phyloP scores from a whole-genome alignment of 1,139 yeast genomes.

The Zygosaccharomyces sapae region DNA sequence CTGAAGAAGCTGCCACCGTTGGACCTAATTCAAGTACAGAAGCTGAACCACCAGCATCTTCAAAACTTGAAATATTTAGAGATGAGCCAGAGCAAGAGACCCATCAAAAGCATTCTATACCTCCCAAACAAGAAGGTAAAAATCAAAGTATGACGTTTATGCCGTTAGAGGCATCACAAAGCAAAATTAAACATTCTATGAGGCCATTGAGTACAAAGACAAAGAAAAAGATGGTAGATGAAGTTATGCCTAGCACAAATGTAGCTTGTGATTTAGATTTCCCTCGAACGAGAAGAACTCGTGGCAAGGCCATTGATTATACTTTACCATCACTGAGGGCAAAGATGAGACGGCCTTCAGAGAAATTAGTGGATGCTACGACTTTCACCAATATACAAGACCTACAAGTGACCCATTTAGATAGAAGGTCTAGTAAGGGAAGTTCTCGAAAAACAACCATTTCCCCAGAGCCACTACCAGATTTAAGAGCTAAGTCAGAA shows the following conservation, averaged over 20 bases:
- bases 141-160: slow-evolving; percentile 8
- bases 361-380: slow-evolving; percentile 54
- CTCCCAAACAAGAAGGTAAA: background rate
- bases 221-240: slow-evolving; percentile 36
- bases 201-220: slow-evolving; percentile 35
- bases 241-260: slow-evolving; percentile 38
- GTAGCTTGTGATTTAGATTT: slow-evolving; percentile 18
- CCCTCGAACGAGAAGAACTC: slow-evolving; percentile 40
- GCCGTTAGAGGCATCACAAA: slow-evolving; percentile 17
- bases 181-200: slow-evolving; percentile 31
- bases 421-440: slow-evolving; percentile 6
- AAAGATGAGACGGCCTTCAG: slow-evolving; percentile 71
- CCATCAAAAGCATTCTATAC: background rate
- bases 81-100: slow-evolving; percentile 13
- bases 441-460: slow-evolving; percentile 2
- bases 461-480: background rate
- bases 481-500: background rate
- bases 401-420: slow-evolving; percentile 25
- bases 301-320: slow-evolving; percentile 58
- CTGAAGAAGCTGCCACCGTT: slow-evolving; percentile 25
- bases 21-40: slow-evolving; percentile 9
- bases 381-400: slow-evolving; percentile 33
- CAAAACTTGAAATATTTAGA: slow-evolving; percentile 25
- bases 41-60: slow-evolving; percentile 12
- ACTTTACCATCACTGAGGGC: slow-evolving; percentile 63